Evolutionary conservation across 2,329 filamentous ascomycete species (phyloP), one percentile per base, ranked within the genome.

Genomic region (Penicillium sp.): DNA sequence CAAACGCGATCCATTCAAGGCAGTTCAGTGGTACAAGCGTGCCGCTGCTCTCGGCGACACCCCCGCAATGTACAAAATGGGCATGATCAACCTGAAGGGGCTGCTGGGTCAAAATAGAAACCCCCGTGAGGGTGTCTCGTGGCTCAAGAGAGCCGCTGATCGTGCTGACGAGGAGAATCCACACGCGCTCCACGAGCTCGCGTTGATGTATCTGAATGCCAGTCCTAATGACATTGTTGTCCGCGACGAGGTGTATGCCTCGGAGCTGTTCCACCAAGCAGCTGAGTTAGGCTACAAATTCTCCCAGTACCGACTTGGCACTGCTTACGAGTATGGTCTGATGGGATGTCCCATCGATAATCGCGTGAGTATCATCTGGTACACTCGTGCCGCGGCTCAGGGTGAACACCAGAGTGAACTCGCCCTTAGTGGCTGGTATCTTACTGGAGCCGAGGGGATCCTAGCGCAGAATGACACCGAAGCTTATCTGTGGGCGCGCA

Each of bases 61-160:
- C 1, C 88, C 92, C 0, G 93, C 91, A 27, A 95, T 97, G 89
- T 99, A 96, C 76, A 99, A 99, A 72, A 84, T 97, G 72, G 93
- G 93, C 50, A 95, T 96, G 86, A 95, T 99, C 58, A 76, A 89
- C 54, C 80, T 97, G 46, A 97, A 97, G 70, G 93, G 92, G 10
- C 77, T 97, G 25, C 80, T 99, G n/a, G 91, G 91, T 3, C 91
- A 97, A 66, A 80, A 79, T 19, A 83, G 78, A 64, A 95, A 95
- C 64, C 81, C 89, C 2, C 81, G 87, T 36, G 93, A 97, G 72
- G 91, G 90, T 14, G 81, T 96, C 19, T 84, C 83, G 18, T 97
- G 93, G 91, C 79, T 99, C 45, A 95, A 95, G 74, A 83, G 91
- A 37, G 93, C 93, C 2, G 91, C 91, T 0, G 91, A 97, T 59